These are phyloP conservation scores for Verbena officinalis DNA, from an alignment of 257 asterid genomes.

Conservation along the genomic window DNA sequence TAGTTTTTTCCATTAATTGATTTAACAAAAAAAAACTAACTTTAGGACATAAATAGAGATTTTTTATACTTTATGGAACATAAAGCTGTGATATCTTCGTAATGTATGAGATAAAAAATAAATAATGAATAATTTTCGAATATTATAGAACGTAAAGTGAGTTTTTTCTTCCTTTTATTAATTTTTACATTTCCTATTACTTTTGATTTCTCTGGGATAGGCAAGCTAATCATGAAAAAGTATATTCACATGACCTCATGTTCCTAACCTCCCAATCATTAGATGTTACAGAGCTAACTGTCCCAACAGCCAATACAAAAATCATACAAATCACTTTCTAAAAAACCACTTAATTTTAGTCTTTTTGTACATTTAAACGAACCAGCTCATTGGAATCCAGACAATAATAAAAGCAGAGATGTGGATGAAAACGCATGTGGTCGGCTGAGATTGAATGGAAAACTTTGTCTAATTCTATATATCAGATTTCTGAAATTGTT, in stretches of 20 bases:
- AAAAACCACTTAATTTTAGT: conserved; percentile 15
- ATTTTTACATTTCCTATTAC: too few relatives aligned
- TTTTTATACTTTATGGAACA: too few relatives aligned
- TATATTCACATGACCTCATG: conserved; percentile 59
- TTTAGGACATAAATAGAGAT: too few relatives aligned
- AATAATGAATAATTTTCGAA: background rate
- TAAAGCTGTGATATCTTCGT: too few relatives aligned
- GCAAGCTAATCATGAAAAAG: background rate
- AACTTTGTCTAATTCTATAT: background rate
- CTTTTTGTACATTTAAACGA: background rate
- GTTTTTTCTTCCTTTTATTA: too few relatives aligned
- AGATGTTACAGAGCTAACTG: conserved; percentile 49
- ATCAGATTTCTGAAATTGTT: background rate
- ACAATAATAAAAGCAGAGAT: conserved; percentile 15
- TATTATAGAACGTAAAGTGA: too few relatives aligned
- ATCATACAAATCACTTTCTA: conserved; percentile 34
- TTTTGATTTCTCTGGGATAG: background rate
- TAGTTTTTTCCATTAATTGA: too few relatives aligned
- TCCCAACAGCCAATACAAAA: conserved; percentile 36
- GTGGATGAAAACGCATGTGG: background rate
- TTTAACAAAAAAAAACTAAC: too few relatives aligned
- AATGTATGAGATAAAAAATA: background rate
- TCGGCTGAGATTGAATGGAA: conserved; percentile 32
- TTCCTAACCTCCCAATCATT: conserved; percentile 44
- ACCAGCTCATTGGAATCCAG: conserved; percentile 11